Conservation (phyloP, 2,329 filamentous ascomycete species). For the Hypoxylon sp. region DNA sequence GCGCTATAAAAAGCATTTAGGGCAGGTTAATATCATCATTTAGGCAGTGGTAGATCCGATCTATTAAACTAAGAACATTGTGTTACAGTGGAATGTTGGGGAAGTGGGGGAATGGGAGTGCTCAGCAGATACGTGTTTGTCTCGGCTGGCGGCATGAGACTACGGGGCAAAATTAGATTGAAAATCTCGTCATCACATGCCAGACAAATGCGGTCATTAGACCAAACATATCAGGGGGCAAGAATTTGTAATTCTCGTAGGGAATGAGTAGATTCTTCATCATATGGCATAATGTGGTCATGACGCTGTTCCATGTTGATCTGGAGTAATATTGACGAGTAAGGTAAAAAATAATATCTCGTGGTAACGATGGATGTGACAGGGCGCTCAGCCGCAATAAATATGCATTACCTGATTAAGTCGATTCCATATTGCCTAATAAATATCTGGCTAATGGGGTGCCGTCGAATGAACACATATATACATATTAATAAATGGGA, state of each 20-base stretch:
- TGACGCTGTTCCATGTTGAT: background rate
- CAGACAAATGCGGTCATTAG: background rate
- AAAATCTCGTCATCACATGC: slow-evolving; percentile 8
- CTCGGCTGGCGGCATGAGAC: slow-evolving; percentile 25
- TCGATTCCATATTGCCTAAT: background rate
- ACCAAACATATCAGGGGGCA: slow-evolving; percentile 7
- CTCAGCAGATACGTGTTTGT: slow-evolving; percentile 48
- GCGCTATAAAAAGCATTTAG: background rate
- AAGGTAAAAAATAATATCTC: background rate
- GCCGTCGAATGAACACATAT: slow-evolving; percentile 4
- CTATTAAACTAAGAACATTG: background rate
- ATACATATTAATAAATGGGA: slow-evolving; percentile 4
- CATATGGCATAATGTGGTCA: background rate
- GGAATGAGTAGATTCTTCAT: slow-evolving; percentile 3
- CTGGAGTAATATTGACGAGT: background rate
- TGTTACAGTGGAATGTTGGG: slow-evolving; percentile 22
- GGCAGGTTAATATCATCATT: background rate
- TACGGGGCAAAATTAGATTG: slow-evolving; percentile 54
- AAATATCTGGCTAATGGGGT: background rate
- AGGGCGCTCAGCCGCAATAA: slow-evolving; percentile 6
- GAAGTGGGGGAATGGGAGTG: slow-evolving; percentile 48
- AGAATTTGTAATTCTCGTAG: background rate
- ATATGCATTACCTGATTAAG: background rate
- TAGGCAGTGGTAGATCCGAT: background rate
- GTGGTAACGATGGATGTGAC: background rate